Evolutionary conservation across 1,284 basidiomycete species (phyloP).

Genomic region (Trametes hirsuta): DNA sequence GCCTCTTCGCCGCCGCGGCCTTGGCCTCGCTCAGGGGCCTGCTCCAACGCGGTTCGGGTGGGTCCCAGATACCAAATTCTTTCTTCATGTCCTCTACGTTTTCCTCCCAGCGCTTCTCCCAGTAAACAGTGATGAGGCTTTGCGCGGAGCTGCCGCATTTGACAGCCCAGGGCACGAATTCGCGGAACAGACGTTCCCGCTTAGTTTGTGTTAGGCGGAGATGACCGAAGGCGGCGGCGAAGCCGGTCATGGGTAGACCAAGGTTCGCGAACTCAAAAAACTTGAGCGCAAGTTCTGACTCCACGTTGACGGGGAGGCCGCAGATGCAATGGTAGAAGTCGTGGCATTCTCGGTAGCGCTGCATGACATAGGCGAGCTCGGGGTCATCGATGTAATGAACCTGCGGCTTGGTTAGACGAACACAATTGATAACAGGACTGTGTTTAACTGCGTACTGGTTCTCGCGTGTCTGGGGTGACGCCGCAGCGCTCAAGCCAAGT

Average conservation of each 20-base stretch:
- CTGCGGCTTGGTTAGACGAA: slow-evolving; percentile 43
- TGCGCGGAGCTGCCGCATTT: slow-evolving; percentile 75
- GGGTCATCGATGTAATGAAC: slow-evolving; percentile 94
- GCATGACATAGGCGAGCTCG: slow-evolving; percentile 95
- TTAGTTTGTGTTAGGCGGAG: slow-evolving; percentile 62
- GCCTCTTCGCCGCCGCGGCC: slow-evolving; percentile 40
- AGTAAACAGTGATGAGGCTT: slow-evolving; percentile 90
- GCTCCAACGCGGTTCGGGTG: slow-evolving; percentile 67
- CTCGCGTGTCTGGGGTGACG: slow-evolving; percentile 95
- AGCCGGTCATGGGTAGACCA: slow-evolving; percentile 84
- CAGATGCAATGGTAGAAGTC: slow-evolving; percentile 94
- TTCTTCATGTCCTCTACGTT: slow-evolving; percentile 78
- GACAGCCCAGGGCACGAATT: slow-evolving; percentile 92
- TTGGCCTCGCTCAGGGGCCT: slow-evolving; percentile 61
- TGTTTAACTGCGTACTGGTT: slow-evolving; percentile 65
- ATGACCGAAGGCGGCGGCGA: slow-evolving; percentile 81
- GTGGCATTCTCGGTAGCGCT: slow-evolving; percentile 97
- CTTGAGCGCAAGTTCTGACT: slow-evolving; percentile 95
- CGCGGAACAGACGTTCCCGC: slow-evolving; percentile 62
- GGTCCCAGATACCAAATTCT: slow-evolving; percentile 85
- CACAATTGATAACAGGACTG: background rate
- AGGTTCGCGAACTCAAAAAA: slow-evolving; percentile 95
- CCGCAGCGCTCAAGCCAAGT: slow-evolving; percentile 91
- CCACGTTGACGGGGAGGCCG: slow-evolving; percentile 86
- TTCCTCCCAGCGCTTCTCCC: slow-evolving; percentile 95